phyloP scores from a whole-genome alignment of 345 rosid genomes.

The Lenwebbia sp. region DNA sequence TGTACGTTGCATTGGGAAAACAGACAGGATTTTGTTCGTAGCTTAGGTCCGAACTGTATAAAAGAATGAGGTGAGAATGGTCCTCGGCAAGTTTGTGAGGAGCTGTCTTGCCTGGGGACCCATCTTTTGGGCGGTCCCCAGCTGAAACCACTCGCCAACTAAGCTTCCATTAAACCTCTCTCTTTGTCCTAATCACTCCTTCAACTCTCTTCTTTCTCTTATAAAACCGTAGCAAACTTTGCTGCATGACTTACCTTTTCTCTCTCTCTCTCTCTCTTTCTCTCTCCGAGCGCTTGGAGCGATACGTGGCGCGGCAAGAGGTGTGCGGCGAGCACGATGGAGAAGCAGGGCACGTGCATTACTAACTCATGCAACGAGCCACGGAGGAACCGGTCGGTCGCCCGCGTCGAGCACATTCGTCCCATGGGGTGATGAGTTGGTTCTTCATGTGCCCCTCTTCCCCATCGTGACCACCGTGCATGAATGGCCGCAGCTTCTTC shows the following conservation, averaged over 20 bases:
- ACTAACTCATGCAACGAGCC: background rate
- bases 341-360: constrained; percentile 99
- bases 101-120: background rate
- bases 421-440: background rate
- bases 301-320: background rate
- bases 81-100: background rate
- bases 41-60: background rate
- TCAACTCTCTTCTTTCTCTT: background rate
- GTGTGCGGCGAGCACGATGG: constrained; percentile 76
- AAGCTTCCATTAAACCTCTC: background rate
- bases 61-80: background rate
- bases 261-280: background rate
- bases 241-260: background rate
- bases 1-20: background rate
- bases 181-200: background rate
- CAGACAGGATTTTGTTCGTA: background rate
- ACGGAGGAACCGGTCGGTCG: background rate
- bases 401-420: background rate
- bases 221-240: background rate
- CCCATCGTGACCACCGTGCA: background rate
- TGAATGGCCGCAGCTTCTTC: background rate
- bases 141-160: background rate
- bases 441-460: background rate
- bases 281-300: background rate
- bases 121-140: background rate